Conservation (phyloP, 768 basidiomycete genomes). For the Mycena rebaudengoi region DNA sequence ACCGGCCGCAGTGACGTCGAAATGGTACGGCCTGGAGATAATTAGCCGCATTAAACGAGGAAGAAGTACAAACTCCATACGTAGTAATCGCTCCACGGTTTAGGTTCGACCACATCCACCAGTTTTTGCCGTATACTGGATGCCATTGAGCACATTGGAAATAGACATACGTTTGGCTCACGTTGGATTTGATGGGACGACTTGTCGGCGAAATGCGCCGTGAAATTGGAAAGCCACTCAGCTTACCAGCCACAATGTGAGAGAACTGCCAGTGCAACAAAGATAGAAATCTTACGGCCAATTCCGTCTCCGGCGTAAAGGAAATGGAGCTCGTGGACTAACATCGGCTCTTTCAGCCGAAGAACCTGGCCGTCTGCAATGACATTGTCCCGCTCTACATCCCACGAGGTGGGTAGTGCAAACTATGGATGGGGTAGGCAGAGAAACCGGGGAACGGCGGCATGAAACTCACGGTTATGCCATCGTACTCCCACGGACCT, state of each 20-base stretch:
- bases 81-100: slow-evolving; percentile 53
- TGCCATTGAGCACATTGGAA: neutral
- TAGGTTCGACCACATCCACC: slow-evolving; percentile 52
- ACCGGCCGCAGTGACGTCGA: slow-evolving; percentile 37
- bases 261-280: neutral
- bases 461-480: slow-evolving; percentile 43
- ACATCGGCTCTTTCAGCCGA: slow-evolving; percentile 38
- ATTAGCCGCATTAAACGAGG: neutral
- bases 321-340: slow-evolving; percentile 57
- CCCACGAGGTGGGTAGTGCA: slow-evolving; percentile 51
- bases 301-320: slow-evolving; percentile 54
- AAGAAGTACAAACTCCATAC: slow-evolving; percentile 35
- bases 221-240: slow-evolving; percentile 41
- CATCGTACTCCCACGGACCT: slow-evolving; percentile 48
- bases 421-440: slow-evolving; percentile 45
- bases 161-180: slow-evolving; percentile 26
- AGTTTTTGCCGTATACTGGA: slow-evolving; percentile 54
- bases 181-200: slow-evolving; percentile 44
- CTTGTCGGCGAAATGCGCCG: slow-evolving; percentile 46
- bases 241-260: slow-evolving; percentile 27
- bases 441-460: neutral
- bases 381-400: slow-evolving; percentile 52
- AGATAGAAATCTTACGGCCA: slow-evolving; percentile 35
- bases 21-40: slow-evolving; percentile 52
- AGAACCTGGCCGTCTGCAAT: slow-evolving; percentile 53